Percentiles rank a stretch among this genome's conserved stretches.
phyloP scores from a whole-genome alignment of 306 rosid species.

The Acacia confusa region DNA sequence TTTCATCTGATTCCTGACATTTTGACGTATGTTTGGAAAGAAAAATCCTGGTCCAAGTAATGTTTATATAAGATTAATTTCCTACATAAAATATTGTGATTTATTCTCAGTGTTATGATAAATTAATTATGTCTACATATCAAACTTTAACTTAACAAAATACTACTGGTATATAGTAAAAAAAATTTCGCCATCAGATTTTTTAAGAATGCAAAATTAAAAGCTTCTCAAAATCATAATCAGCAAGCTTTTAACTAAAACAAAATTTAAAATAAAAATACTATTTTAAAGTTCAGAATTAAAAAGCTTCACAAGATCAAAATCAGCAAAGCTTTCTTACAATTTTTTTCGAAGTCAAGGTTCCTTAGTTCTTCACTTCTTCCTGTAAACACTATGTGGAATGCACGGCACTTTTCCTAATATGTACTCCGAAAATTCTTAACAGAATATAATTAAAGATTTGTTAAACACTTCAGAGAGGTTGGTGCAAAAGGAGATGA shows the following conservation, averaged over 20 bases:
- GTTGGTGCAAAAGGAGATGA: slow-evolving; percentile 9
- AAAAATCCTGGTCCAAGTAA: not conserved
- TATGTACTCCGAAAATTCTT: not conserved
- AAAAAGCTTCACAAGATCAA: not conserved
- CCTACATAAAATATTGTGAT: not conserved
- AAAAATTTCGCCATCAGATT: not conserved
- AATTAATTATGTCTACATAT: not conserved
- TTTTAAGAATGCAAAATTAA: not conserved
- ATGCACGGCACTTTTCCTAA: not conserved
- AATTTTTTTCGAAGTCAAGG: not conserved
- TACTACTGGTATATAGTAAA: not conserved
- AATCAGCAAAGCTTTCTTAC: not conserved
- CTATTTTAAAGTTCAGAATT: not conserved
- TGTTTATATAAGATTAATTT: not conserved
- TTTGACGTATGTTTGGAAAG: not conserved
- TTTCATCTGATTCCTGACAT: not conserved
- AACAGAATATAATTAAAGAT: not conserved
- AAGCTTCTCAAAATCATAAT: not conserved
- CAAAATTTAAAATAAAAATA: too few species aligned
- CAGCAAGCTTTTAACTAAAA: not conserved
- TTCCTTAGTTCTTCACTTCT: not conserved
- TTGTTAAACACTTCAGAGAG: not conserved
- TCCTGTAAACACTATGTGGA: not conserved
- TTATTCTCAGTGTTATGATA: too few species aligned
- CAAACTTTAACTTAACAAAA: not conserved